These are phyloP conservation scores for Trichoderma virens DNA, from an alignment of 495 filamentous ascomycete genomes.

Conservation along the genomic window DNA sequence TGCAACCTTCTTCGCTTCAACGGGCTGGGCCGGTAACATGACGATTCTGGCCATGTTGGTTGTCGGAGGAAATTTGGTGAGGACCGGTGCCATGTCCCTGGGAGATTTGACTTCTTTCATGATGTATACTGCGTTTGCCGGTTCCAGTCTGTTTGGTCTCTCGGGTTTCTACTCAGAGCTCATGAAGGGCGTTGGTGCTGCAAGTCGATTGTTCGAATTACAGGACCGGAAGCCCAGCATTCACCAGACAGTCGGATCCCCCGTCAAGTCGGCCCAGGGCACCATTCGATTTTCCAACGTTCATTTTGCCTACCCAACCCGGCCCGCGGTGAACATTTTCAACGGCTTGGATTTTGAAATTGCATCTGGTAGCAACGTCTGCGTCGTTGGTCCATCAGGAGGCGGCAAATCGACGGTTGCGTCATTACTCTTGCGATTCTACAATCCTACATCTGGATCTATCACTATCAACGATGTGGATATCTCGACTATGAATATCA, in stretches of 20 bases:
- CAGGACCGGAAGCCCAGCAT: slow-evolving; percentile 89
- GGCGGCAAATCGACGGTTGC: slow-evolving; percentile 95
- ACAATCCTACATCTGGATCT: slow-evolving; percentile 66
- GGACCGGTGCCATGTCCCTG: slow-evolving; percentile 73
- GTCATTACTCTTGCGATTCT: slow-evolving; percentile 82
- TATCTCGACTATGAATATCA: slow-evolving; percentile 82
- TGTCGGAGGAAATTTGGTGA: slow-evolving; percentile 83
- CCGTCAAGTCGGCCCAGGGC: slow-evolving; percentile 74
- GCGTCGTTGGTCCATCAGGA: slow-evolving; percentile 90
- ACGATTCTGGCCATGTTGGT: slow-evolving; percentile 89
- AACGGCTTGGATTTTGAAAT: slow-evolving; percentile 83
- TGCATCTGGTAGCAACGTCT: slow-evolving; percentile 85
- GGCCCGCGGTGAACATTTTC: slow-evolving; percentile 87
- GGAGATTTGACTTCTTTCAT: slow-evolving; percentile 95
- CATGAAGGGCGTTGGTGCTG: slow-evolving; percentile 97
- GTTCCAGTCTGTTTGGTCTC: slow-evolving; percentile 82
- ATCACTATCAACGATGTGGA: slow-evolving; percentile 82
- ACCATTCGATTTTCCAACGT: slow-evolving; percentile 80
- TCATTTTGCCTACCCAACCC: slow-evolving; percentile 80
- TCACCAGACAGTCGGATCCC: slow-evolving; percentile 67
- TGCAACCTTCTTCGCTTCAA: slow-evolving; percentile 85
- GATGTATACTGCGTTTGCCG: slow-evolving; percentile 95
- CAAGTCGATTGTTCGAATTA: slow-evolving; percentile 88
- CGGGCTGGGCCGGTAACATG: slow-evolving; percentile 88
- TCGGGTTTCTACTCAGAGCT: slow-evolving; percentile 96